Conservation (phyloP, 2,329 filamentous ascomycete genomes). For the Ophiocordyceps robertsii region DNA sequence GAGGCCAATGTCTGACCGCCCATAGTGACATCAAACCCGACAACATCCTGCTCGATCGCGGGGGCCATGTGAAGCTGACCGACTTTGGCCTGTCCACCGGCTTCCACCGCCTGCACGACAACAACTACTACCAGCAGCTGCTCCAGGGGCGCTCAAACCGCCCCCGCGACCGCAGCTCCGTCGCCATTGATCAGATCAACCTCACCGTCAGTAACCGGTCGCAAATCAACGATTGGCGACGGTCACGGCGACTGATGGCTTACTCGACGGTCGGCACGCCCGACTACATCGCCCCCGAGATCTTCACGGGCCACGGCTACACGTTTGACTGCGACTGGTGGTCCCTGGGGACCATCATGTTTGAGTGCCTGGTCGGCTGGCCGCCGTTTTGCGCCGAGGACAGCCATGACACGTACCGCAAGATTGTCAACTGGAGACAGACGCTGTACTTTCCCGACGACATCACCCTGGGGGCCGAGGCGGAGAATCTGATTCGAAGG, state of each 20-base stretch:
- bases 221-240: constrained; percentile 97
- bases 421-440: constrained; percentile 97
- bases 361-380: constrained; percentile 97
- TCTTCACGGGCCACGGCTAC: constrained; percentile 94
- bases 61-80: constrained; percentile 94
- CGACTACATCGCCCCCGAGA: constrained; percentile 97
- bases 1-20: background rate
- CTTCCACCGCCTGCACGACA: constrained; percentile 95
- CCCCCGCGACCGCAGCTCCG: constrained; percentile 75
- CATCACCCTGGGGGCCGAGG: constrained; percentile 74
- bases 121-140: constrained; percentile 95
- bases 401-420: constrained; percentile 93
- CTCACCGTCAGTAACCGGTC: constrained; percentile 94
- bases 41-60: constrained; percentile 90
- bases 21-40: constrained; percentile 94
- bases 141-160: constrained; percentile 66
- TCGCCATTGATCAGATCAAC: constrained; percentile 96
- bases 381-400: constrained; percentile 98
- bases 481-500: constrained; percentile 86
- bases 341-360: constrained; percentile 98
- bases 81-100: constrained; percentile 97
- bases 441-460: constrained; percentile 95
- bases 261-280: constrained; percentile 98
- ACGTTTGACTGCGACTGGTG: constrained; percentile 98
- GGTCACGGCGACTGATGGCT: constrained; percentile 86